Evolutionary conservation across 2,329 filamentous ascomycete genomes (phyloP).

Genomic region (Penicillium sp.): DNA sequence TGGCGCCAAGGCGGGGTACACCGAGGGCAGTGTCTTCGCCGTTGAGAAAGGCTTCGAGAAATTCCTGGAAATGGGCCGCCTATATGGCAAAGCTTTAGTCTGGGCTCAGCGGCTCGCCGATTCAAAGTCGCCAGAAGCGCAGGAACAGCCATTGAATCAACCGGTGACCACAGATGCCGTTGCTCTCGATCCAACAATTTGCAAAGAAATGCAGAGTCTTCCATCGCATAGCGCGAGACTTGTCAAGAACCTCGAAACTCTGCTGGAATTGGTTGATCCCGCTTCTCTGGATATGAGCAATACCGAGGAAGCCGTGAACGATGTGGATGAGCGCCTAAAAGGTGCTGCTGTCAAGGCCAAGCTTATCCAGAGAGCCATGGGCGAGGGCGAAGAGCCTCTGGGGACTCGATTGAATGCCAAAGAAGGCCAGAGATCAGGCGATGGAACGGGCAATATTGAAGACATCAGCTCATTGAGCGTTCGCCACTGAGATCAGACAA

Average conservation of each 20-base stretch:
- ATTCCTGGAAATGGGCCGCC: slow-evolving; percentile 70
- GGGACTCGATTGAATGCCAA: slow-evolving; percentile 29
- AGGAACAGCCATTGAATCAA: slow-evolving; percentile 4
- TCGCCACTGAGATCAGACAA: slow-evolving; percentile 29
- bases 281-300: slow-evolving; percentile 75
- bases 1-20: slow-evolving; percentile 69
- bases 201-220: slow-evolving; percentile 44
- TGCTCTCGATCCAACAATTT: slow-evolving; percentile 28
- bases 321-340: slow-evolving; percentile 85
- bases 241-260: slow-evolving; percentile 67
- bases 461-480: slow-evolving; percentile 43
- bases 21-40: slow-evolving; percentile 86
- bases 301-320: slow-evolving; percentile 79
- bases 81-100: slow-evolving; percentile 74
- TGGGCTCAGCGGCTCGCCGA: slow-evolving; percentile 69
- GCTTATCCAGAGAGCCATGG: slow-evolving; percentile 69
- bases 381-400: slow-evolving; percentile 40
- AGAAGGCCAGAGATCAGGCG: slow-evolving; percentile 27
- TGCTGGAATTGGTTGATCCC: slow-evolving; percentile 75
- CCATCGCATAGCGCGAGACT: slow-evolving; percentile 59
- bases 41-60: slow-evolving; percentile 93
- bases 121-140: slow-evolving; percentile 15
- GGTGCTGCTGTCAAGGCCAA: slow-evolving; percentile 78
- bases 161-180: slow-evolving; percentile 8
- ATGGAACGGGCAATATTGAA: slow-evolving; percentile 46